Percentiles rank a stretch among this genome's conserved stretches.
These are phyloP conservation scores for Vaccinium vitisidaea DNA, from an alignment of 148 eudicot species.

Conservation along the genomic window DNA sequence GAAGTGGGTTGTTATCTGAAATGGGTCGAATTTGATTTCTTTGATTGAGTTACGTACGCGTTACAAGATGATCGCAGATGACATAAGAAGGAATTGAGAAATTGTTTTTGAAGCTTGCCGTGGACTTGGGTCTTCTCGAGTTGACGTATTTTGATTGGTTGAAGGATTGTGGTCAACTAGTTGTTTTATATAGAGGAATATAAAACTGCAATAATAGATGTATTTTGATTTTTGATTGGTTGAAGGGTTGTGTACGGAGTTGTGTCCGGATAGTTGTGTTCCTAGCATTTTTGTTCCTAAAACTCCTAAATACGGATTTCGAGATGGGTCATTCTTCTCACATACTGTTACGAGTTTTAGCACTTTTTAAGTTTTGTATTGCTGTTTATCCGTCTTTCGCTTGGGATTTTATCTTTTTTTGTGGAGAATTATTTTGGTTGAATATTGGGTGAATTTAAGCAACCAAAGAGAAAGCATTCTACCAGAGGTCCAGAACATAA, in stretches of 20 bases:
- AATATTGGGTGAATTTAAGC: neutral
- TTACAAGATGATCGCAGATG: neutral
- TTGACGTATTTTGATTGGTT: neutral
- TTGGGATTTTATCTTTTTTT: neutral
- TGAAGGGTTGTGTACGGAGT: too few relatives aligned
- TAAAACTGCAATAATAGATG: neutral
- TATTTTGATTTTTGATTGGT: too few relatives aligned
- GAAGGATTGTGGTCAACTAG: conserved; percentile 9
- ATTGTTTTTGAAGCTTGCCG: neutral
- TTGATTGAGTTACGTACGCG: neutral
- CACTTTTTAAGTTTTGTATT: neutral
- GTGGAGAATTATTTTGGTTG: neutral
- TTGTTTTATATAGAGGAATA: neutral
- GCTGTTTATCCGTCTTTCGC: neutral
- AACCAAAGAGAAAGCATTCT: neutral
- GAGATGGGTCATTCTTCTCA: too few relatives aligned
- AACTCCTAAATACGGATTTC: too few relatives aligned
- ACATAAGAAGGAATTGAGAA: neutral
- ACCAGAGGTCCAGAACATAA: too few relatives aligned
- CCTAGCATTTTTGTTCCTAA: too few relatives aligned
- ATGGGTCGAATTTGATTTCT: conserved; percentile 2
- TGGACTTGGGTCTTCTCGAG: neutral
- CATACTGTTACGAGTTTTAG: too few relatives aligned
- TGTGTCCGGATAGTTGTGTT: too few relatives aligned
- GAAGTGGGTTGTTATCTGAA: neutral